These are phyloP conservation scores for Leccinum ochraceum DNA, from an alignment of 768 basidiomycete species.

Conservation along the genomic window DNA sequence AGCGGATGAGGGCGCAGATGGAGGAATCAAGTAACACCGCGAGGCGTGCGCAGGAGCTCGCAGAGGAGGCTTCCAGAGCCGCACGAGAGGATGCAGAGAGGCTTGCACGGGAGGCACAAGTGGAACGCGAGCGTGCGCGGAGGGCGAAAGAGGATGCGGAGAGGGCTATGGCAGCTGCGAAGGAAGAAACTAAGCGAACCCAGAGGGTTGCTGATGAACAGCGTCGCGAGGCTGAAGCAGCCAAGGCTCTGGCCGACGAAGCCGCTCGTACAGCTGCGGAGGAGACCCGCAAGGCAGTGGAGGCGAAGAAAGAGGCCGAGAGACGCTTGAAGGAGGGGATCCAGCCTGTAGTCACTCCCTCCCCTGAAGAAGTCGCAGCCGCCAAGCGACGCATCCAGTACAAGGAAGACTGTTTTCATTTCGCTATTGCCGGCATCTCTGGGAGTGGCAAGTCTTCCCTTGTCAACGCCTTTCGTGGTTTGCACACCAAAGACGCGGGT, in stretches of 20 bases:
- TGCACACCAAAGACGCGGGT: conserved; percentile 18
- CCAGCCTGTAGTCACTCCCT: conserved; percentile 27
- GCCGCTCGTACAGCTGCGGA: neutral
- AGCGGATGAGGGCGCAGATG: conserved; percentile 11
- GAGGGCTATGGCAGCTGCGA: conserved; percentile 5
- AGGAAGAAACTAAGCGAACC: neutral
- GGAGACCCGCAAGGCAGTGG: conserved; percentile 1
- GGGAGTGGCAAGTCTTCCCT: conserved; percentile 40
- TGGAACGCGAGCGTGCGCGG: conserved; percentile 7
- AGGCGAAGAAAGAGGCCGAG: conserved; percentile 20
- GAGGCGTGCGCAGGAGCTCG: conserved; percentile 2
- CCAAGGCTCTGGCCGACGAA: neutral
- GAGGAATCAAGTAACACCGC: conserved; percentile 2
- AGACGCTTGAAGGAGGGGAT: conserved; percentile 24
- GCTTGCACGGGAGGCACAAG: conserved; percentile 4
- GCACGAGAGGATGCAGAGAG: conserved; percentile 10
- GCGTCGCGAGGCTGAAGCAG: neutral
- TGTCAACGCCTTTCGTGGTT: conserved; percentile 37
- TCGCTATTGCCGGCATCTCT: conserved; percentile 36
- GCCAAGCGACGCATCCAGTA: conserved; percentile 24
- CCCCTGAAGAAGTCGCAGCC: conserved; percentile 17
- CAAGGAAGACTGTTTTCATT: conserved; percentile 30
- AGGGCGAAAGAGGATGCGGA: conserved; percentile 8
- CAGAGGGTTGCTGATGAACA: neutral
- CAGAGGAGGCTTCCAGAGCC: conserved; percentile 5